Evolutionary conservation across 148 eudicot species (phyloP).

Genomic region (Vaccinium myrtillus): DNA sequence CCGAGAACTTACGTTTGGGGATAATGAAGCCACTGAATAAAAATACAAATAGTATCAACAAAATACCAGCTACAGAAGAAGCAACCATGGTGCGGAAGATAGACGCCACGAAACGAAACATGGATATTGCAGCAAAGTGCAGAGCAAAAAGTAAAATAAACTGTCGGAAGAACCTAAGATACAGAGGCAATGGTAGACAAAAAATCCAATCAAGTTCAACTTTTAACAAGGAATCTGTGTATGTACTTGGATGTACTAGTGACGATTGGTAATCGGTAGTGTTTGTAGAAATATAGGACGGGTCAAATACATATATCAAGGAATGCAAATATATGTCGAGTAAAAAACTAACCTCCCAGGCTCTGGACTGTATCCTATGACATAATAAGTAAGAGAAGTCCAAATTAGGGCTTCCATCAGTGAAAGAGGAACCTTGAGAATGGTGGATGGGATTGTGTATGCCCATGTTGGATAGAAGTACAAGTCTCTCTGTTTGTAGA

Average conservation of each 20-base stretch:
- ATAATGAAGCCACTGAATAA: conserved; percentile 72
- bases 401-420: conserved; percentile 52
- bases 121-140: conserved; percentile 57
- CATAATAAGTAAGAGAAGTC: conserved; percentile 71
- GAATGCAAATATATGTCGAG: neutral
- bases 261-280: neutral
- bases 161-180: conserved; percentile 67
- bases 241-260: neutral
- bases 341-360: conserved; percentile 55
- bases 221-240: neutral
- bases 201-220: neutral
- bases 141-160: conserved; percentile 45
- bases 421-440: conserved; percentile 74
- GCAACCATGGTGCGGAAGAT: conserved; percentile 51
- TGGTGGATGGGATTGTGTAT: conserved; percentile 66
- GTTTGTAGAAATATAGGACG: neutral
- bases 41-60: conserved; percentile 35
- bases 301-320: neutral
- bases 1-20: conserved; percentile 48
- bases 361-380: conserved; percentile 76
- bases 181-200: neutral
- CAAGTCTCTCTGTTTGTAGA: conserved; percentile 84
- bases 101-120: conserved; percentile 74
- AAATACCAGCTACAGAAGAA: conserved; percentile 42
- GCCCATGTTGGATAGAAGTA: conserved; percentile 87